These are phyloP conservation scores for Globisporangium emineosum DNA, from an alignment of 352 stramenopile species.

Conservation along the genomic window DNA sequence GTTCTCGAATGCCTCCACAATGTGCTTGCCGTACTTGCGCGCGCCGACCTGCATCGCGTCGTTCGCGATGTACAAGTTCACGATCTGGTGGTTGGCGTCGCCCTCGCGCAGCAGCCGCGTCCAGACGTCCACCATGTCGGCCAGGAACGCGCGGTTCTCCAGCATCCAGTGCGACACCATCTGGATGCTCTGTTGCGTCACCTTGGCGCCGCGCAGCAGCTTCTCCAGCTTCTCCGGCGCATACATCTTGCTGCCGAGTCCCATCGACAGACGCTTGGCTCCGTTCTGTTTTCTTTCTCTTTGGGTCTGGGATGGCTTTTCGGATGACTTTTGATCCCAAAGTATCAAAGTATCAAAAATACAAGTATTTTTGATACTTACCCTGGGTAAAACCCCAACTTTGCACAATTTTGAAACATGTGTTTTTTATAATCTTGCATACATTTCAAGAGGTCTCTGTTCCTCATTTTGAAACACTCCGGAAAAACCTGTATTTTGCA, in stretches of 20 bases:
- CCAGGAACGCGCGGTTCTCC: slow-evolving; percentile 46
- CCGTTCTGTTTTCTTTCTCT: slow-evolving; percentile 6
- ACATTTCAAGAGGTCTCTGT: too few relatives aligned
- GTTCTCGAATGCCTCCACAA: slow-evolving; percentile 57
- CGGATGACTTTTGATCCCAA: not conserved
- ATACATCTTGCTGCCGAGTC: slow-evolving; percentile 25
- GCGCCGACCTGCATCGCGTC: slow-evolving; percentile 83
- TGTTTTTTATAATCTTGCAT: too few relatives aligned
- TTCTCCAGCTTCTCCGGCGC: slow-evolving; percentile 58
- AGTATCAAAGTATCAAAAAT: not conserved
- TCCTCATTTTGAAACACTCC: too few relatives aligned
- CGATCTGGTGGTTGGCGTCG: slow-evolving; percentile 71
- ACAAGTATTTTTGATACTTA: too few relatives aligned
- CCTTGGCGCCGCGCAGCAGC: slow-evolving; percentile 65
- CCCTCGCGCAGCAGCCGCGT: slow-evolving; percentile 39
- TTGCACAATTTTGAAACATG: too few relatives aligned
- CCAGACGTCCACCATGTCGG: slow-evolving; percentile 68
- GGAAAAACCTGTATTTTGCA: too few relatives aligned
- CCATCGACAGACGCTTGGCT: too few relatives aligned
- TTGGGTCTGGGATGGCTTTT: slow-evolving; percentile 1
- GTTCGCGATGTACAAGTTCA: slow-evolving; percentile 83
- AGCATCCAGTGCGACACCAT: slow-evolving; percentile 77
- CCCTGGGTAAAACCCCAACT: too few relatives aligned
- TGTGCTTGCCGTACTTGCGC: slow-evolving; percentile 74
- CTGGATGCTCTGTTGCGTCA: slow-evolving; percentile 85